Evolutionary conservation across 805 yeast species (phyloP), one percentile per base, ranked within the genome.

Genomic region (Ogataea sp.): DNA sequence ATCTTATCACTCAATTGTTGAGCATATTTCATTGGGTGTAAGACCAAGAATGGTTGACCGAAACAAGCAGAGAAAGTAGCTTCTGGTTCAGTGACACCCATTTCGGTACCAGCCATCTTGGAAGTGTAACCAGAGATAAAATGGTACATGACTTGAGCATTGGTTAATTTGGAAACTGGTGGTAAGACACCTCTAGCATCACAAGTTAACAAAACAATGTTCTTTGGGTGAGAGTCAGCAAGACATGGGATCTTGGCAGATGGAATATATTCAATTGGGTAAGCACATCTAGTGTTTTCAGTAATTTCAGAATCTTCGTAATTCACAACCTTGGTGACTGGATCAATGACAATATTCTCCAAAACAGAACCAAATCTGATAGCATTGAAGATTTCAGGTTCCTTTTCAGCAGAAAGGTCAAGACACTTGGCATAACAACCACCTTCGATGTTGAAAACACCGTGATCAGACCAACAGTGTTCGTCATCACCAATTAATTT

Each of bases 31-130:
- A 90, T 90, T 64, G 98, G 98, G 68, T 90, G 98, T 64, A 90
- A 73, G 27, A 90, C 97, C 68, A 90, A 73, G 83, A 90, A 90
- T 48, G 98, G 98, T 73, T 90, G 97, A 60, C 97, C 98, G 64
- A 89, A 90, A 73, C 98, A 90, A 39, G 98, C 96, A 45, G 96
- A 85, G 78, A 90, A 90, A 16, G 96, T 87, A 41, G 97, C 96
- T 66, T 85, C 88, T 46, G 98, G 97, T 70, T 90, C 97, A 46
- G 97, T 89, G 50, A 90, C 86, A 67, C 98, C 98, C 64, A 86
- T 94, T 70, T 90, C 98, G 39, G 98, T 90, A 64, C 97, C 97
- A 46, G 98, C 96, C 95, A 90, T 90, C 78, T 93, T 90, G 41
- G 97, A 90, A 46, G 98, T 90, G 77, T 90, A 90, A 57, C 98